Base-by-base conservation (phyloP, 345 rosid species). In the Camelina laxa region DNA sequence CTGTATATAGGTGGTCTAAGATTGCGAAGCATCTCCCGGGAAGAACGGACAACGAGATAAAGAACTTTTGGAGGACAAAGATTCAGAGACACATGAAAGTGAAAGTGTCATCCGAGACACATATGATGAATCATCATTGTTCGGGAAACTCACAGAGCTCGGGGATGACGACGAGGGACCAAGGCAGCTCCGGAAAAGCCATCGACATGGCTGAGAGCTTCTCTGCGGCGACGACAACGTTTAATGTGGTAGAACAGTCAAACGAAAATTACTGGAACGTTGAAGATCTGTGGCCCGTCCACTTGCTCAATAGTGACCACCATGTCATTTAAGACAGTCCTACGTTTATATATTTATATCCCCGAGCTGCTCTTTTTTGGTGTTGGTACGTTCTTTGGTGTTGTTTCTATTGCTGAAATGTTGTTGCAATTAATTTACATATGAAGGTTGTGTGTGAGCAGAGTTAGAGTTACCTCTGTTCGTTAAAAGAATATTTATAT, bases 1-100 rank as follows among this genome's bases (percentile, higher is more conserved):
- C 16, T n/a, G 30, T 20, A 21, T 65, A 27, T 16, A 91, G 94
- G 82, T 91, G 94, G 94, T 91, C 97, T 0, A 91, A 92, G 76
- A 95, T 95, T 16, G 99, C 98, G 0, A 95, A 95, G 81, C 97
- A 89, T 81, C 82, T 95, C 3, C 98, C 98, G 2, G 99, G 99
- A 58, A 90, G 99, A 81, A 95, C 99, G 0, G 99, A 95, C 70
- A 95, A 95, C 55, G 99, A 95, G 66, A 95, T 95, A 80, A 95
- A 95, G 81, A 95, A 95, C 45, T 92, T 80, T 44, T 95, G 99
- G 98, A 91, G 99, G 79, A 90, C 98, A 0, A 84, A 91, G 79
- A 89, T 92, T 75, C 98, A 95, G 80, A 92, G 88, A 77, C 96
- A 88, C 42, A 85, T 87, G 15, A 91, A 90, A 64, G 30, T 87